Percentiles rank a stretch among this genome's conserved stretches.
Conservation (phyloP, 345 rosid genomes). For the Carallia brachiata region DNA sequence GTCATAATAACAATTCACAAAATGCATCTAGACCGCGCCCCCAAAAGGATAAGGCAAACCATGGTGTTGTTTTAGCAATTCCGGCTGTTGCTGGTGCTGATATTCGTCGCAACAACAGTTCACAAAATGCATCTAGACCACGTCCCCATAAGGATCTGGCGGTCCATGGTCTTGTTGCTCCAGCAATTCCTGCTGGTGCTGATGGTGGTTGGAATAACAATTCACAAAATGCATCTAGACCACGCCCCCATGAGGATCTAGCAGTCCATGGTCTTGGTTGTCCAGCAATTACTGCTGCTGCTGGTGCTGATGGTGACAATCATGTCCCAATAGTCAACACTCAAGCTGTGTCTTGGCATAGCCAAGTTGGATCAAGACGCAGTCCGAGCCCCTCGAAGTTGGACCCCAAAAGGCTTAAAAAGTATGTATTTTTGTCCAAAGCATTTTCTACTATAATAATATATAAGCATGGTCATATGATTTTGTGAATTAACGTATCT, state of each 20-base stretch:
- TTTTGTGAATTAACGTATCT: no score
- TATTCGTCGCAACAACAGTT: no score
- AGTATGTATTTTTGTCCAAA: conserved; percentile 13
- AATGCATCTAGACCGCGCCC: neutral
- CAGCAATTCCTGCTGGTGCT: neutral
- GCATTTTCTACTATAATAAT: no score
- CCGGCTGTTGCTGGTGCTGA: no score
- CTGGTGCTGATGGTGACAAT: neutral
- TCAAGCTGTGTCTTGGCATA: no score
- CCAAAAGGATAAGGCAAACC: neutral
- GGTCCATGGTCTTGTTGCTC: neutral
- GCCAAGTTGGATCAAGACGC: neutral
- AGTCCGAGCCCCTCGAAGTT: conserved; percentile 6
- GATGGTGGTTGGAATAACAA: neutral
- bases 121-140: neutral
- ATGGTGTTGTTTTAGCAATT: neutral
- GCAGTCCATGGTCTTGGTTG: neutral
- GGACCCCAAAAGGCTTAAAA: conserved; percentile 37
- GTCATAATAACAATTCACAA: neutral
- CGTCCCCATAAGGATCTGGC: neutral
- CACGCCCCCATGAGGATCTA: neutral
- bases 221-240: neutral
- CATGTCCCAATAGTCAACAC: neutral
- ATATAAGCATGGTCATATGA: no score
- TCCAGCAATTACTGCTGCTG: neutral